These are phyloP conservation scores for Atalantia buxifolia DNA, from an alignment of 345 rosid species.

Conservation along the genomic window DNA sequence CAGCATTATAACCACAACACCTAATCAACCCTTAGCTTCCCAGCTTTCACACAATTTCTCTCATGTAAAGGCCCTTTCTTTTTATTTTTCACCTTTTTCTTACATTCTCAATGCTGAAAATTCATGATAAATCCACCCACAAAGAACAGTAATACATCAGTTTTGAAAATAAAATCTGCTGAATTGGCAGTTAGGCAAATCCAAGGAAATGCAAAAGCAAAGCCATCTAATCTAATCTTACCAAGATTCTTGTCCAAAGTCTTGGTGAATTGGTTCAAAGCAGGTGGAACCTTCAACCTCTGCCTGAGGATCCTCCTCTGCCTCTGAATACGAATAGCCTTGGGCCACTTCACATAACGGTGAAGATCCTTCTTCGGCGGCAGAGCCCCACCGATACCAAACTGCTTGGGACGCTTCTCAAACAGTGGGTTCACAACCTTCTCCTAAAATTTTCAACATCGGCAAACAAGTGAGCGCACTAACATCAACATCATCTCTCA, in stretches of 20 bases:
- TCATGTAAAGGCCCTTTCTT: too few relatives aligned
- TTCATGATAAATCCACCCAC: neutral
- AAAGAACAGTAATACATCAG: too few relatives aligned
- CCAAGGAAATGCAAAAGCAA: neutral
- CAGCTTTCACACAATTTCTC: too few relatives aligned
- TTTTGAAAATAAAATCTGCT: neutral
- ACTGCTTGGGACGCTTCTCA: conserved; percentile 57
- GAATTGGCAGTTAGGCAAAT: neutral
- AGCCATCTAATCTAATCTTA: conserved; percentile 1
- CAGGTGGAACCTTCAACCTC: conserved; percentile 60
- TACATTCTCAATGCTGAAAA: neutral
- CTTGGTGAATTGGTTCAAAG: conserved; percentile 54
- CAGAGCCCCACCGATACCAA: conserved; percentile 56
- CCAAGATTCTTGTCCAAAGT: conserved; percentile 57
- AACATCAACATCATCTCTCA: neutral
- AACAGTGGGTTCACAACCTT: conserved; percentile 48
- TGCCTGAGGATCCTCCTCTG: conserved; percentile 47
- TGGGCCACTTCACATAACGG: conserved; percentile 54
- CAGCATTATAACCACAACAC: neutral
- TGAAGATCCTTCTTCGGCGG: conserved; percentile 54
- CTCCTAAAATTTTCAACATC: conserved; percentile 23
- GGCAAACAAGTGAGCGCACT: neutral
- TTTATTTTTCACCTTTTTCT: neutral
- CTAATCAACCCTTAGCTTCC: too few relatives aligned
- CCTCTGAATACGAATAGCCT: conserved; percentile 56